Evolutionary conservation across 129 eudicot species (phyloP), one percentile per base, ranked within the genome.

Genomic region (Erigeron canadensis): DNA sequence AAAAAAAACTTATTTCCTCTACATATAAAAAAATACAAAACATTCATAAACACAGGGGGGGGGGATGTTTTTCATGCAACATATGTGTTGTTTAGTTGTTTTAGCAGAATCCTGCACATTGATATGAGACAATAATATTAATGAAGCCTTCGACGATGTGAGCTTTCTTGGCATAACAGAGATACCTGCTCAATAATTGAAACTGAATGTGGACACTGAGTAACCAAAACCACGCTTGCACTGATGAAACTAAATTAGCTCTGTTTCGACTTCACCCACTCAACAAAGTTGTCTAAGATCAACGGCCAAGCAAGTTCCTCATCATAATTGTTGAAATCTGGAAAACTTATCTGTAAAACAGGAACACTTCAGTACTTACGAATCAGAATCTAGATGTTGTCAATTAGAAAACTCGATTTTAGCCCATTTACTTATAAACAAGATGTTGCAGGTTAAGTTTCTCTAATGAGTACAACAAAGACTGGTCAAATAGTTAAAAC

Each of bases 271-370:
- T 86, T 85, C 65, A 92, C 81, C 97, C 96, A 89, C 5, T 94
- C 98, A 17, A 94, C 96, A 62, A 89, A 94, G 65, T 86, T 94
- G 86, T 94, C 97, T 69, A 94, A 77, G 76, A 94, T 82, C 82
- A 90, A 74, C 1, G 98, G 96, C 98, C 98, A 94, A 10, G 98
- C 98, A 18, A 75, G 88, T 48, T 84, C 87, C 63, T 82, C 81
- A 40, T 94, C 87, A 40, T 94, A 94, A 74, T 87, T 86, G 77
- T 77, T 84, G 41, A 94, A 74, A 80, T 90, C 95, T 1, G 96
- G 98, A 77, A 87, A 94, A 75, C 85, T 89, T 77, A 87, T 84
- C 97, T 94, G 90, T 54, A 67, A 63, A 73, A 48, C 41, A 77
- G 71, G 11, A 19, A 56, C 13, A 13, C 34, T 4, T 44, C 39